Conservation (phyloP, 345 rosid species). For the Carallia pectinifolia region DNA sequence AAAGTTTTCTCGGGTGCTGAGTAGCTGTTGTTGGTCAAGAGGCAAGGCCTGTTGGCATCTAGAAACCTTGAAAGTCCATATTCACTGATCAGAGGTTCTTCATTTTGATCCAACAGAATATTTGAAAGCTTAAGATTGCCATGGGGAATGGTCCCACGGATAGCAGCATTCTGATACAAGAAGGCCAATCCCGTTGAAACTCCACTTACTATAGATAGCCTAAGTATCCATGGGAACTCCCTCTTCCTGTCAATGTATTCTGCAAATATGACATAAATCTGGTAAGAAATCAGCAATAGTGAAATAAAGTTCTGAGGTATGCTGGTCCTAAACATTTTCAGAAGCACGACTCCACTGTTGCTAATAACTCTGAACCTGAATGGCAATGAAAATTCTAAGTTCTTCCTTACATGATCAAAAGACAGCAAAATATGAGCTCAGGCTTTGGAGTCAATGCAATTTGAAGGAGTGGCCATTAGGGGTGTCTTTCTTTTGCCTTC, state of each 20-base stretch:
- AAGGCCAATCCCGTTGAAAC: slow-evolving; percentile 51
- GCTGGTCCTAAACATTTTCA: slow-evolving; percentile 31
- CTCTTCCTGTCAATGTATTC: slow-evolving; percentile 48
- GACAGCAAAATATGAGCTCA: too few relatives aligned
- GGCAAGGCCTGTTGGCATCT: slow-evolving; percentile 24
- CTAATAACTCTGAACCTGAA: too few relatives aligned
- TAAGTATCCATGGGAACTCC: slow-evolving; percentile 53
- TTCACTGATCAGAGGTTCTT: slow-evolving; percentile 53
- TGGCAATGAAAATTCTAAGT: too few relatives aligned
- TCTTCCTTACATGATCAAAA: too few relatives aligned
- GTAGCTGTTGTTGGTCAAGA: slow-evolving; percentile 32
- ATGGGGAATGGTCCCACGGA: slow-evolving; percentile 39
- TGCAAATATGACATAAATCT: slow-evolving; percentile 24
- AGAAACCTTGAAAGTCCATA: slow-evolving; percentile 37
- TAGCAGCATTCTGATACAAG: slow-evolving; percentile 37
- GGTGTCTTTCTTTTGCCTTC: too few relatives aligned
- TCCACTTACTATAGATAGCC: slow-evolving; percentile 46
- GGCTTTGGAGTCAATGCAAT: too few relatives aligned
- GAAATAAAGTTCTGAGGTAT: slow-evolving; percentile 56
- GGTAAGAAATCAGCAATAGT: slow-evolving; percentile 40
- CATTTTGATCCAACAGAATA: slow-evolving; percentile 39
- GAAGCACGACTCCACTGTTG: too few relatives aligned
- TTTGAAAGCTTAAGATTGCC: slow-evolving; percentile 71
- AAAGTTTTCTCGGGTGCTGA: slow-evolving; percentile 45
- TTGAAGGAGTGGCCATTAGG: too few relatives aligned